Percentiles rank a stretch among this genome's conserved stretches.
Conservation (phyloP, 2,329 filamentous ascomycete genomes). For the Pyrenophora tritici-repentis region DNA sequence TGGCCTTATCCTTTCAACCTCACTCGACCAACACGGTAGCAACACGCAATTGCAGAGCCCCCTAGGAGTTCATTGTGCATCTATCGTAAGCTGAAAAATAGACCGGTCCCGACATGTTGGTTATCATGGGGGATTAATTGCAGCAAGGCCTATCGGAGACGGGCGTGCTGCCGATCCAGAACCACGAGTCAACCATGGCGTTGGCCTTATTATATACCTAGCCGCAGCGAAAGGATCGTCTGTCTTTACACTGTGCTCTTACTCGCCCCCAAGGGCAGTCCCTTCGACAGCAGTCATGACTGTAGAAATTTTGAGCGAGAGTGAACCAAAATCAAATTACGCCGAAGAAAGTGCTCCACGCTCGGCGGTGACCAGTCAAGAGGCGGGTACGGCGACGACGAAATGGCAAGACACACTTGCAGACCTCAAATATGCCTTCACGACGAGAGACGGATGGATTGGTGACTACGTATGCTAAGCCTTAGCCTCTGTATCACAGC, state of each 20-base stretch:
- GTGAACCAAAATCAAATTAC: slow-evolving; percentile 4
- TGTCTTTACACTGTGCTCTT: too few relatives aligned
- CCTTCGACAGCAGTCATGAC: background rate
- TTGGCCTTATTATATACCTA: background rate
- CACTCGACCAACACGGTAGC: background rate
- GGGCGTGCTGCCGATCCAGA: background rate
- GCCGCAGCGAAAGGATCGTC: too few relatives aligned
- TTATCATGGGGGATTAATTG: background rate
- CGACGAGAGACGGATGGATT: slow-evolving; percentile 47
- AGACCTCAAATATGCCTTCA: slow-evolving; percentile 40
- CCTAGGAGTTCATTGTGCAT: background rate
- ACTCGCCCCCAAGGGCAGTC: too few relatives aligned
- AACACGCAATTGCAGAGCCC: background rate
- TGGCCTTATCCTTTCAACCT: slow-evolving; percentile 2
- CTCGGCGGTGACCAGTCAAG: slow-evolving; percentile 11
- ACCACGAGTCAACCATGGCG: slow-evolving; percentile 4
- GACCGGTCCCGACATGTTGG: background rate
- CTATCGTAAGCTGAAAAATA: background rate
- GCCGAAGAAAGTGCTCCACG: slow-evolving; percentile 7
- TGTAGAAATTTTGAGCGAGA: background rate
- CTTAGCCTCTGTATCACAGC: background rate
- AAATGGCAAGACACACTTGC: slow-evolving; percentile 17
- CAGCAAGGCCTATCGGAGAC: slow-evolving; percentile 8
- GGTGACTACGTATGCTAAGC: slow-evolving; percentile 45
- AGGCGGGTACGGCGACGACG: slow-evolving; percentile 1